Evolutionary conservation across 306 rosid species (phyloP).

Genomic region (Dicorynia guianensis): DNA sequence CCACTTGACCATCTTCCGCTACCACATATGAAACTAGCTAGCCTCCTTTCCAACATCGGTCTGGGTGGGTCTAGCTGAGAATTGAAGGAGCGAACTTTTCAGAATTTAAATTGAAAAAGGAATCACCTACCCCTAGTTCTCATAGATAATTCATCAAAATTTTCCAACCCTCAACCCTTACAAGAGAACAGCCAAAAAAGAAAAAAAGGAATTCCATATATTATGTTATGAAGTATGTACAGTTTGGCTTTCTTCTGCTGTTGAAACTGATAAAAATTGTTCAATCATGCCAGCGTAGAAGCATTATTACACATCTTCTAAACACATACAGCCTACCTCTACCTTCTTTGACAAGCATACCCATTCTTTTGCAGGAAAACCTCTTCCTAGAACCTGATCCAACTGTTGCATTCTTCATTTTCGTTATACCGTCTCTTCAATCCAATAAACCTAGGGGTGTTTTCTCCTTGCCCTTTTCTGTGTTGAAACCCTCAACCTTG

Average conservation of each 20-base stretch:
- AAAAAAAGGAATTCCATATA: too few species aligned
- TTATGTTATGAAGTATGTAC: too few species aligned
- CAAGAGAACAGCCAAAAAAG: too few species aligned
- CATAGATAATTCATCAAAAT: too few species aligned
- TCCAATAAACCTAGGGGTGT: not conserved
- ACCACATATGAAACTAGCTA: too few species aligned
- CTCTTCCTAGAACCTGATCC: not conserved
- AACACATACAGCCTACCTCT: constrained; percentile 37
- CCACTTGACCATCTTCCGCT: too few species aligned
- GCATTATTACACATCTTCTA: constrained; percentile 37
- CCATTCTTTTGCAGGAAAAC: constrained; percentile 1
- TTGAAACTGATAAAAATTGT: not conserved
- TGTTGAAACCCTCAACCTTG: not conserved
- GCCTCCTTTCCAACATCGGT: too few species aligned
- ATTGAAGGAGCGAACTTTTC: too few species aligned
- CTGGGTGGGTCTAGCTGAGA: too few species aligned
- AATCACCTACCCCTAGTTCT: too few species aligned
- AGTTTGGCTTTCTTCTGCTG: not conserved
- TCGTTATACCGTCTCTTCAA: not conserved
- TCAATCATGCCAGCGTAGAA: constrained; percentile 35
- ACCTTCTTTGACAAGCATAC: constrained; percentile 10
- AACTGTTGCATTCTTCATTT: not conserved
- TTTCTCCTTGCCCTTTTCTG: not conserved
- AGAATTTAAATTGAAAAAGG: too few species aligned
- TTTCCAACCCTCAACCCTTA: too few species aligned